phyloP scores from a whole-genome alignment of 2,329 filamentous ascomycete genomes.

The Paracamarosporium sp. region DNA sequence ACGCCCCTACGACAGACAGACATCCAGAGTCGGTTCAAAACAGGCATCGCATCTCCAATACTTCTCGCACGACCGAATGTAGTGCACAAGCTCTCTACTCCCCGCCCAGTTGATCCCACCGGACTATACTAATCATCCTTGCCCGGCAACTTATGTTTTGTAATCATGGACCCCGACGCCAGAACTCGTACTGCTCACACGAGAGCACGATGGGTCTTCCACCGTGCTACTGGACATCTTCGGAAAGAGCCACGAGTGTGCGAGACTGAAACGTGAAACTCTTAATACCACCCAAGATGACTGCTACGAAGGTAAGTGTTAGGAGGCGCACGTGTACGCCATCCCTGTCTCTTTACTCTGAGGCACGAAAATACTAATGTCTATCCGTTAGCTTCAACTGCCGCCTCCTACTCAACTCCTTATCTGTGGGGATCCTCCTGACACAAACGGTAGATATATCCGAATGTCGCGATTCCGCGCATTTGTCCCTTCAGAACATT shows the following conservation, averaged over 20 bases:
- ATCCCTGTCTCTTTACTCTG: neutral
- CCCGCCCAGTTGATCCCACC: neutral
- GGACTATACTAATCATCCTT: slow-evolving; percentile 16
- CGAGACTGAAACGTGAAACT: neutral
- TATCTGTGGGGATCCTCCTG: slow-evolving; percentile 4
- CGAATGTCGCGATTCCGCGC: slow-evolving; percentile 64
- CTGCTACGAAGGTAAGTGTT: slow-evolving; percentile 13
- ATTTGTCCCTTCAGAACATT: slow-evolving; percentile 61
- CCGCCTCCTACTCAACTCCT: neutral
- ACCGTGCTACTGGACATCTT: slow-evolving; percentile 7
- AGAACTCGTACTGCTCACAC: slow-evolving; percentile 2
- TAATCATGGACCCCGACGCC: slow-evolving; percentile 27
- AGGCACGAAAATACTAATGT: neutral
- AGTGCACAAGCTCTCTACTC: neutral
- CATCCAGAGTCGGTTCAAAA: too few relatives aligned
- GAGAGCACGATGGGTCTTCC: slow-evolving; percentile 8
- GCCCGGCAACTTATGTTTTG: slow-evolving; percentile 29
- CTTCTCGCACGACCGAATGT: neutral
- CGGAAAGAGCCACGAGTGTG: neutral
- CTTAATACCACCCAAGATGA: slow-evolving; percentile 13
- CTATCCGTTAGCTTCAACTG: neutral
- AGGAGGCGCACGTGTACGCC: too few relatives aligned
- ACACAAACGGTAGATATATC: slow-evolving; percentile 60
- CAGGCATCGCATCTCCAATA: neutral
- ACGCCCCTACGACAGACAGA: neutral